Conservation (phyloP, 2,329 filamentous ascomycete species). For the Trichoderma sp. region DNA sequence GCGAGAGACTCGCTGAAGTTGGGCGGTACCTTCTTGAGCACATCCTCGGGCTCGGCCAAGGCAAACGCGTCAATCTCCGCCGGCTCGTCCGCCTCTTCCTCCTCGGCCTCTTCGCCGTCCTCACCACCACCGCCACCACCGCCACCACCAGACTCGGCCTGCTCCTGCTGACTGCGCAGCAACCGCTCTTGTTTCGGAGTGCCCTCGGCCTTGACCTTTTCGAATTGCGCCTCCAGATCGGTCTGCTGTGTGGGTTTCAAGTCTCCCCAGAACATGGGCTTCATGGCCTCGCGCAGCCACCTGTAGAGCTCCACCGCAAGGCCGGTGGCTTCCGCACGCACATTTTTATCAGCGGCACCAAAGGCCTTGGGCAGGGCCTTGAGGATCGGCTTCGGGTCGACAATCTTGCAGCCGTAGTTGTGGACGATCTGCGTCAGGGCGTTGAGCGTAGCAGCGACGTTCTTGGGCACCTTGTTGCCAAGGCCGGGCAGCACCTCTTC, state of each 20-base stretch:
- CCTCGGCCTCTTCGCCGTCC: conserved; percentile 60
- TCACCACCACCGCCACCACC: conserved; percentile 66
- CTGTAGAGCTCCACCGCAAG: conserved; percentile 92
- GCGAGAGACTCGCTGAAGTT: conserved; percentile 81
- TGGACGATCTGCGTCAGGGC: conserved; percentile 85
- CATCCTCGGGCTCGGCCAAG: conserved; percentile 83
- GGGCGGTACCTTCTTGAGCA: conserved; percentile 76
- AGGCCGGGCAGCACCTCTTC: conserved; percentile 86
- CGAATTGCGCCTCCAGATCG: conserved; percentile 91
- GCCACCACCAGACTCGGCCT: conserved; percentile 70
- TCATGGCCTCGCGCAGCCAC: conserved; percentile 97
- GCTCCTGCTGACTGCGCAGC: conserved; percentile 85
- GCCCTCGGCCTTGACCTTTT: conserved; percentile 85
- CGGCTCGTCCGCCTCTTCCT: conserved; percentile 53
- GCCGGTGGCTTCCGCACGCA: conserved; percentile 89
- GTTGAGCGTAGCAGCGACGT: conserved; percentile 70
- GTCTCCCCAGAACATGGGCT: conserved; percentile 95
- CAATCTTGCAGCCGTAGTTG: conserved; percentile 90
- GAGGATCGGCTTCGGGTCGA: conserved; percentile 88
- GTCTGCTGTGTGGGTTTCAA: conserved; percentile 93
- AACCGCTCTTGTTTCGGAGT: conserved; percentile 88
- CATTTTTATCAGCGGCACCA: conserved; percentile 96
- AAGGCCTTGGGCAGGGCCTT: conserved; percentile 89
- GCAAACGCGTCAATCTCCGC: conserved; percentile 78
- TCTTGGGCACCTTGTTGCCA: conserved; percentile 87